Conservation (phyloP, 1,284 basidiomycete species). For the Apiotrichum mycotoxinovorans region DNA sequence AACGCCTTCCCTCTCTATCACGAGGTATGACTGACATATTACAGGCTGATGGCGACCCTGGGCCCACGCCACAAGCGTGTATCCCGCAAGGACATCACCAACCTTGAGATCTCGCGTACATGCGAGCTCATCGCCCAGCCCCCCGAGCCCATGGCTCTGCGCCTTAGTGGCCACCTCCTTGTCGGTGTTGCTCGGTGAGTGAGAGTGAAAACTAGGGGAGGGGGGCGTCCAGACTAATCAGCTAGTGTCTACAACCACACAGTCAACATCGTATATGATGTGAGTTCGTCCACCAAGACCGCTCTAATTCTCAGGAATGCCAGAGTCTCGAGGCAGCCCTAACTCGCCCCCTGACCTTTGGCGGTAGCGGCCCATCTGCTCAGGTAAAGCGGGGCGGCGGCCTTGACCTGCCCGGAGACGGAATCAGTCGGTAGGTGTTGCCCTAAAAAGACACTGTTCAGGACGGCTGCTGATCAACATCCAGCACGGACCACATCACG, state of each 20-base stretch:
- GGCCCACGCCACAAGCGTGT: slow-evolving; percentile 78
- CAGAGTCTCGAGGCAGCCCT: slow-evolving; percentile 31
- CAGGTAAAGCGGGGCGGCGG: slow-evolving; percentile 11
- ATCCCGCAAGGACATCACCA: slow-evolving; percentile 70
- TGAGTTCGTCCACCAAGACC: slow-evolving; percentile 12
- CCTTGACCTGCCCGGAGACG: slow-evolving; percentile 34
- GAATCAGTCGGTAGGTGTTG: slow-evolving; percentile 35
- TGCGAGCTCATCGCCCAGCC: slow-evolving; percentile 75
- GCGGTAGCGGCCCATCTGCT: slow-evolving; percentile 9
- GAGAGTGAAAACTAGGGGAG: too few species aligned
- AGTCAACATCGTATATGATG: slow-evolving; percentile 38
- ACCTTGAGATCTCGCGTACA: slow-evolving; percentile 71
- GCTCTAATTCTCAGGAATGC: slow-evolving; percentile 24
- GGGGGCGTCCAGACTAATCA: slow-evolving; percentile 1
- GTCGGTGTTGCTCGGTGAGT: slow-evolving; percentile 77
- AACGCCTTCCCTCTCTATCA: too few species aligned
- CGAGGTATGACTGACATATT: background rate
- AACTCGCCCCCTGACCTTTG: slow-evolving; percentile 24
- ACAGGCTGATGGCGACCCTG: slow-evolving; percentile 80
- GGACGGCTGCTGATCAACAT: slow-evolving; percentile 2
- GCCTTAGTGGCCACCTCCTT: slow-evolving; percentile 79
- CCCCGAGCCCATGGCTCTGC: slow-evolving; percentile 74
- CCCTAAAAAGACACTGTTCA: background rate
- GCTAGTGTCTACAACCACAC: slow-evolving; percentile 35
- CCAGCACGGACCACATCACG: slow-evolving; percentile 41